Conservation (phyloP, 2,329 filamentous ascomycete genomes). For the Ophiocordyceps camponoti-saundersi region DNA sequence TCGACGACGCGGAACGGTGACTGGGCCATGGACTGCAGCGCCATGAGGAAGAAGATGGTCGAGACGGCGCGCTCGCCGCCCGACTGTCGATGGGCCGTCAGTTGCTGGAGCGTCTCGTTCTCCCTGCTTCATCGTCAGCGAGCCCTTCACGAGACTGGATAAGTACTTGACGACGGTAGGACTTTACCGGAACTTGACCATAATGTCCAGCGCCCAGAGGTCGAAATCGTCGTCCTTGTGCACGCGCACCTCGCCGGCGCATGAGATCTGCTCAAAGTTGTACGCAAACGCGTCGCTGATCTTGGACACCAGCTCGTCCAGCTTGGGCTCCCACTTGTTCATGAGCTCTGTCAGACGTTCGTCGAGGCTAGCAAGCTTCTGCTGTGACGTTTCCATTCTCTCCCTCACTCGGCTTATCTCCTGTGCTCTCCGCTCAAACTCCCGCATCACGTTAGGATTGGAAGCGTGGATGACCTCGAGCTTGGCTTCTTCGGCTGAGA, state of each 20-base stretch:
- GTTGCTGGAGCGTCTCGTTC: constrained; percentile 64
- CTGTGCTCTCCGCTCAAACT: constrained; percentile 56
- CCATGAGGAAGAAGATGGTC: constrained; percentile 98
- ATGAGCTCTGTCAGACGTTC: constrained; percentile 48
- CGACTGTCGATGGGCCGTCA: constrained; percentile 86
- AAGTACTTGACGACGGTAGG: background rate
- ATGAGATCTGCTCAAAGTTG: constrained; percentile 88
- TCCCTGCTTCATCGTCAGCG: constrained; percentile 29
- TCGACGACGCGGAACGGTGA: constrained; percentile 96
- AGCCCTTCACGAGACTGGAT: no score
- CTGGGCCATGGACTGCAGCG: constrained; percentile 80
- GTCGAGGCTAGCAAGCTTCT: constrained; percentile 36
- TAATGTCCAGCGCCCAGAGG: constrained; percentile 83
- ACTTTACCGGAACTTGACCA: constrained; percentile 78
- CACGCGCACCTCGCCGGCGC: constrained; percentile 76
- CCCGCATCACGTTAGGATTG: constrained; percentile 56
- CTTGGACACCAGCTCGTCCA: constrained; percentile 59
- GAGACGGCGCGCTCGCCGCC: constrained; percentile 92
- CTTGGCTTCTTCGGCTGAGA: constrained; percentile 55
- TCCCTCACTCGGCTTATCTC: constrained; percentile 50
- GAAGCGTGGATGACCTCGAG: constrained; percentile 68
- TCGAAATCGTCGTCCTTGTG: constrained; percentile 90
- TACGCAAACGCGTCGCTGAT: constrained; percentile 86
- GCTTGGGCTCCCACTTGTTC: constrained; percentile 62
- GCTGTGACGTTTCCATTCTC: constrained; percentile 35